A percentile compares a stretch with the other conserved stretches of the same genome.
Evolutionary conservation across 2,329 filamentous ascomycete genomes (phyloP).

Genomic region (Epichloe scottii): DNA sequence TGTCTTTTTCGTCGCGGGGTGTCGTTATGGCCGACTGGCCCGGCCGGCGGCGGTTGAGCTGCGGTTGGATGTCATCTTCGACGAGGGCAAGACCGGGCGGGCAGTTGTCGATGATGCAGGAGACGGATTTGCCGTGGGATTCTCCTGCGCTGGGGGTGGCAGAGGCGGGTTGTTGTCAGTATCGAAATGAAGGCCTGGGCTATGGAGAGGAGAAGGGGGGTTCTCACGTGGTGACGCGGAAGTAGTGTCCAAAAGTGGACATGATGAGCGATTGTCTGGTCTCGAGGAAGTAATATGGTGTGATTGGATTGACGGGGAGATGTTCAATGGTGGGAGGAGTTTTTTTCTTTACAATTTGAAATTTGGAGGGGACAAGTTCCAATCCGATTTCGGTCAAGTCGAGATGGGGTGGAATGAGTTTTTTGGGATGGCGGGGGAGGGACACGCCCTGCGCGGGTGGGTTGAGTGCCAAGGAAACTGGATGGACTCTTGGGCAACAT

Average conservation of each 20-base stretch:
- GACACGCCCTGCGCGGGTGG: background rate
- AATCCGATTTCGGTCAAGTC: background rate
- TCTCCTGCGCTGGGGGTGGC: conserved; percentile 31
- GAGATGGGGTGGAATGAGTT: background rate
- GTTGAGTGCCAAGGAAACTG: background rate
- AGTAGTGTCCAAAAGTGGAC: conserved; percentile 79
- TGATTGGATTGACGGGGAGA: background rate
- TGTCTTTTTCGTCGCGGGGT: conserved; percentile 83
- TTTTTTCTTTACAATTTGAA: background rate
- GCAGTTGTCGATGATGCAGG: conserved; percentile 87
- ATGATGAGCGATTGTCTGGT: conserved; percentile 29
- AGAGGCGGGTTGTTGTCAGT: background rate
- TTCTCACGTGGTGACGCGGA: conserved; percentile 65
- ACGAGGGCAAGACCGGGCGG: conserved; percentile 79
- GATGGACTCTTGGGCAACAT: background rate
- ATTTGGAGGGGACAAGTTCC: background rate
- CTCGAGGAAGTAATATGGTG: background rate
- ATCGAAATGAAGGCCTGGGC: too few species aligned
- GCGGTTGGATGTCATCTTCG: conserved; percentile 82
- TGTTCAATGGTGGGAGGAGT: background rate
- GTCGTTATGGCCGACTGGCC: conserved; percentile 87
- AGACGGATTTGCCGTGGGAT: conserved; percentile 84
- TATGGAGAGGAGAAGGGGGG: background rate
- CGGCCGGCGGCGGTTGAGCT: conserved; percentile 81
- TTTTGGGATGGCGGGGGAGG: background rate